Percentiles rank a stretch among this genome's conserved stretches.
Evolutionary conservation across 441 rosid species (phyloP).

Genomic region (Dalechampia spathulata): DNA sequence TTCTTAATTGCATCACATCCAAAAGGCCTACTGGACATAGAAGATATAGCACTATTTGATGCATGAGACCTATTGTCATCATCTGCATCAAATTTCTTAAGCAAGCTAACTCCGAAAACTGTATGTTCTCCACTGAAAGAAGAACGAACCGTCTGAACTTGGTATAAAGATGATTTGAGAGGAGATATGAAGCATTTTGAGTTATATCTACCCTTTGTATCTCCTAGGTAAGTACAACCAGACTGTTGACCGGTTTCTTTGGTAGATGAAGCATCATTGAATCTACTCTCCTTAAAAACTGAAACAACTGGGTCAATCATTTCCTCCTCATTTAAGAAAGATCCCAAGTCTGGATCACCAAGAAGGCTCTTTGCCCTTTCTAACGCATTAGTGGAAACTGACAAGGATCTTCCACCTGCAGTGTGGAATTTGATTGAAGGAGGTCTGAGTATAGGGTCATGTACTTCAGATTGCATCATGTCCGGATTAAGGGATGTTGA

Average conservation of each 20-base stretch:
- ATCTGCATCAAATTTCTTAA: slow-evolving; percentile 17
- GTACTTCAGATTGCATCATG: slow-evolving; percentile 22
- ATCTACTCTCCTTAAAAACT: slow-evolving; percentile 24
- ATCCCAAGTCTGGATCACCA: slow-evolving; percentile 79
- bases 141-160: slow-evolving; percentile 9
- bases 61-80: neutral
- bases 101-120: slow-evolving; percentile 16
- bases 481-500: slow-evolving; percentile 21
- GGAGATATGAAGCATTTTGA: slow-evolving; percentile 56
- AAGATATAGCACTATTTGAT: slow-evolving; percentile 18
- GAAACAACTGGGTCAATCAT: slow-evolving; percentile 29
- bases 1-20: slow-evolving; percentile 13
- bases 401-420: slow-evolving; percentile 84
- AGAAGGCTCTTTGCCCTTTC: slow-evolving; percentile 89
- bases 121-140: slow-evolving; percentile 27
- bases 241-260: slow-evolving; percentile 32
- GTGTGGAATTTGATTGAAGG: slow-evolving; percentile 77
- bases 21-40: slow-evolving; percentile 17
- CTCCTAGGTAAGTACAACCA: slow-evolving; percentile 31
- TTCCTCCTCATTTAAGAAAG: slow-evolving; percentile 41
- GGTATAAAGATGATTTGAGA: slow-evolving; percentile 40
- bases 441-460: slow-evolving; percentile 30
- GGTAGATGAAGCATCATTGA: slow-evolving; percentile 26
- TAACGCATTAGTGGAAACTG: slow-evolving; percentile 79
- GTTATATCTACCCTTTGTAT: slow-evolving; percentile 31